These are phyloP conservation scores for Flammula alnicola DNA, from an alignment of 1,284 basidiomycete genomes.

Conservation along the genomic window DNA sequence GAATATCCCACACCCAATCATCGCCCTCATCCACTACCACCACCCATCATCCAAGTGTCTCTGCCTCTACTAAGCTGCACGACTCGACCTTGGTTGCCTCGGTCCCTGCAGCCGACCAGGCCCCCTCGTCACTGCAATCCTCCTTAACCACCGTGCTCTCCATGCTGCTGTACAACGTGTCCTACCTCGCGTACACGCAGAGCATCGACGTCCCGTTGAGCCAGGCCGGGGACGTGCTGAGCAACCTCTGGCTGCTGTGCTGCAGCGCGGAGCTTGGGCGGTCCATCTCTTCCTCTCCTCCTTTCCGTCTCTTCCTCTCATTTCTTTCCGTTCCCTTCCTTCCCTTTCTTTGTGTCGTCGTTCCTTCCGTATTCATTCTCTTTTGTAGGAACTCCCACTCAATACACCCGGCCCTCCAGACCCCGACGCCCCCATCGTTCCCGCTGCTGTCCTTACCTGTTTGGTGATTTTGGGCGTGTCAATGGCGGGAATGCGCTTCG, in stretches of 20 bases:
- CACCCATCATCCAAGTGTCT: too few species aligned
- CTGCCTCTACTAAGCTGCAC: too few species aligned
- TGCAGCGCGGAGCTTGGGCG: constrained; percentile 71
- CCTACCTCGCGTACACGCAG: constrained; percentile 79
- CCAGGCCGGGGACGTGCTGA: constrained; percentile 72
- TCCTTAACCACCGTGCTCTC: constrained; percentile 78
- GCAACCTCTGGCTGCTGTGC: constrained; percentile 76
- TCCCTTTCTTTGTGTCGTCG: not conserved
- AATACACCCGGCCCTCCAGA: constrained; percentile 54
- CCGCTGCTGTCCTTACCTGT: constrained; percentile 34
- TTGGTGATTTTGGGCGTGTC: not conserved
- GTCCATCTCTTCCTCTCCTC: constrained; percentile 29
- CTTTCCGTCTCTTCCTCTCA: too few species aligned
- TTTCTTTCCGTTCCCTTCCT: not conserved
- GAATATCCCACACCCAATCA: constrained; percentile 10
- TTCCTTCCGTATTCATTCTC: too few species aligned
- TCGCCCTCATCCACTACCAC: constrained; percentile 5
- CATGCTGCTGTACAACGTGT: constrained; percentile 81
- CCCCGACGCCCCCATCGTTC: constrained; percentile 66
- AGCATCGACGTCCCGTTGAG: constrained; percentile 71
- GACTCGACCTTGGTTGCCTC: constrained; percentile 29
- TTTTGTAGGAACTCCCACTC: constrained; percentile 58
- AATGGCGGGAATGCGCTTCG: not conserved
- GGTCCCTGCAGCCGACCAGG: constrained; percentile 31
- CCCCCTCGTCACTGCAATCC: constrained; percentile 34